These are phyloP conservation scores for Panicum virgatum DNA, from an alignment of 202 grass and related monocot genomes.

Conservation along the genomic window DNA sequence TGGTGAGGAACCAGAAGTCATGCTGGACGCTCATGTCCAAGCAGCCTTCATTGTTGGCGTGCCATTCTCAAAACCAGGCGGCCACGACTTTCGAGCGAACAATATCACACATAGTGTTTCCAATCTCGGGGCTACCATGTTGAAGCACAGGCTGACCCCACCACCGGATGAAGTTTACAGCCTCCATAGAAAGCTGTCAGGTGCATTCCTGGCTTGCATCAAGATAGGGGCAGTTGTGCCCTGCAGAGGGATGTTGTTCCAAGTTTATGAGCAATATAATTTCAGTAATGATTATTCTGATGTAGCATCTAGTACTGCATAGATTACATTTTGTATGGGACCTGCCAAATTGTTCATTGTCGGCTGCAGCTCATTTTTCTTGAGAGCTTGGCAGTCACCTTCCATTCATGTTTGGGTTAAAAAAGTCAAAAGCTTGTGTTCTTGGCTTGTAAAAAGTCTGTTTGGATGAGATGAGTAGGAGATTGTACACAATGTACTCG, in stretches of 20 bases:
- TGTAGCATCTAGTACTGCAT: slow-evolving; percentile 47
- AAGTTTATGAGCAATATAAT: slow-evolving; percentile 64
- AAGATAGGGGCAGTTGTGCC: slow-evolving; percentile 88
- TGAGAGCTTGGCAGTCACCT: not conserved
- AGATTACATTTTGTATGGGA: not conserved
- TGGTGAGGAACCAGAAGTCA: slow-evolving; percentile 78
- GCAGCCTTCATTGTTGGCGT: slow-evolving; percentile 79
- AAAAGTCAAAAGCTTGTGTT: not conserved
- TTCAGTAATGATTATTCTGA: slow-evolving; percentile 44
- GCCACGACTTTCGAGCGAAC: slow-evolving; percentile 70
- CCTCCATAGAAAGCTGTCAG: slow-evolving; percentile 92
- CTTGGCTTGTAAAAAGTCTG: not conserved
- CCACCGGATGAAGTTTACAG: slow-evolving; percentile 93
- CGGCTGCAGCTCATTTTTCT: slow-evolving; percentile 14
- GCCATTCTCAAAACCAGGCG: slow-evolving; percentile 71
- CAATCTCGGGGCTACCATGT: slow-evolving; percentile 88
- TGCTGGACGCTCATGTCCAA: slow-evolving; percentile 91
- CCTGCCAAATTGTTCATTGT: not conserved
- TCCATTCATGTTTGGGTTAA: not conserved
- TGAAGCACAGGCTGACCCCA: slow-evolving; percentile 86
- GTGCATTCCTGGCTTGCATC: slow-evolving; percentile 90
- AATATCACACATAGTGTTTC: slow-evolving; percentile 87
- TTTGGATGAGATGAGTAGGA: not conserved
- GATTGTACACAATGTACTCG: not conserved
- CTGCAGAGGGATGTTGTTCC: slow-evolving; percentile 75